Conservation (phyloP, 1,284 basidiomycete genomes). For the Moesziomyces sp. region DNA sequence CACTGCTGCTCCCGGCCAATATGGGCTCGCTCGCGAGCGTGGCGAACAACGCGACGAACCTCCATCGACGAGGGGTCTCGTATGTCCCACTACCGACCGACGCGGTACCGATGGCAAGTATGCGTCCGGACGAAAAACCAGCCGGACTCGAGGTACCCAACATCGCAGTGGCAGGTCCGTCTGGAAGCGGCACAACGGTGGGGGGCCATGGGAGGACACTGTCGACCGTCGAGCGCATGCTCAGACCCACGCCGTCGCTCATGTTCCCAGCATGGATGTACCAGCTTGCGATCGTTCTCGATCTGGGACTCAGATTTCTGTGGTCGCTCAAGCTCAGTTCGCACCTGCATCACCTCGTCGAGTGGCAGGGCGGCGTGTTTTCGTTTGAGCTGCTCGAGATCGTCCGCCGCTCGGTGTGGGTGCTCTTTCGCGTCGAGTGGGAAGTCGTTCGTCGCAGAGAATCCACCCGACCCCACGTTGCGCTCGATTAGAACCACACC, state of each 20-base stretch:
- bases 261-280: constrained; percentile 74
- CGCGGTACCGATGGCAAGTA: constrained; percentile 14
- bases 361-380: constrained; percentile 86
- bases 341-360: constrained; percentile 84
- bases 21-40: constrained; percentile 25
- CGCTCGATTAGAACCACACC: constrained; percentile 11
- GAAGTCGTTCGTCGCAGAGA: constrained; percentile 47
- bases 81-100: constrained; percentile 34
- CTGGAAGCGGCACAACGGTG: background rate
- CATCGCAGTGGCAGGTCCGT: constrained; percentile 8
- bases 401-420: constrained; percentile 92
- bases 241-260: constrained; percentile 19
- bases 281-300: constrained; percentile 82
- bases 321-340: constrained; percentile 92
- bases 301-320: constrained; percentile 89
- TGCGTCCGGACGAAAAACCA: constrained; percentile 16
- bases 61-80: constrained; percentile 31
- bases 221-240: constrained; percentile 26
- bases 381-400: constrained; percentile 91
- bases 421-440: constrained; percentile 87
- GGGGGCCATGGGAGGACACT: constrained; percentile 12
- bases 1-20: constrained; percentile 72
- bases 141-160: constrained; percentile 8
- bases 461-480: constrained; percentile 7
- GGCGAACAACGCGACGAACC: constrained; percentile 18